Evolutionary conservation across 768 basidiomycete species (phyloP).

Genomic region (Lactarius pseudohatsudake): DNA sequence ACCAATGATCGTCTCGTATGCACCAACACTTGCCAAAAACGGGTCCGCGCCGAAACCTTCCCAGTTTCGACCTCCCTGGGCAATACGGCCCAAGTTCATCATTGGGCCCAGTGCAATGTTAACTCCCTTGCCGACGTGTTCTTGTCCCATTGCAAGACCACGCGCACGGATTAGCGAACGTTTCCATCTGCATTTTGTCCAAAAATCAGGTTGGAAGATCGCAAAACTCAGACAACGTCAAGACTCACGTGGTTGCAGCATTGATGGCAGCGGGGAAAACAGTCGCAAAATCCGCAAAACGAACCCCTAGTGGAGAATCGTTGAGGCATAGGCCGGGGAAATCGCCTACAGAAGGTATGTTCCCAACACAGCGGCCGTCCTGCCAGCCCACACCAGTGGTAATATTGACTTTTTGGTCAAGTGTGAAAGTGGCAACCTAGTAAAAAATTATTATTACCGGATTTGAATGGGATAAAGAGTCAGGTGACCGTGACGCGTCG

Average conservation of each 20-base stretch:
- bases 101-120: conserved; percentile 74
- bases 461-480: neutral
- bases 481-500: conserved; percentile 1
- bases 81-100: conserved; percentile 88
- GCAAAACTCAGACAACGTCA: conserved; percentile 29
- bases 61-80: conserved; percentile 86
- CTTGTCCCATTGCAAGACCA: conserved; percentile 76
- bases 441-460: neutral
- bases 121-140: conserved; percentile 77
- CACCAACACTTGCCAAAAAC: conserved; percentile 74
- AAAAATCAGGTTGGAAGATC: conserved; percentile 1
- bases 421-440: conserved; percentile 22
- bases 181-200: conserved; percentile 55
- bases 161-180: conserved; percentile 74
- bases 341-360: conserved; percentile 50
- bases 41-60: conserved; percentile 96
- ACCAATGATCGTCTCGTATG: conserved; percentile 80
- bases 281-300: conserved; percentile 67
- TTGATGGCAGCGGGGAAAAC: conserved; percentile 83
- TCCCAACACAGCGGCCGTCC: conserved; percentile 63
- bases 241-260: conserved; percentile 65
- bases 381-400: conserved; percentile 46
- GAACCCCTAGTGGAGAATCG: conserved; percentile 76
- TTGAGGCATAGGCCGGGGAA: conserved; percentile 74
- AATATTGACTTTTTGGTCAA: conserved; percentile 29